Base-by-base conservation (phyloP, 176 grass and related monocot genomes). In the Eleusine indica region DNA sequence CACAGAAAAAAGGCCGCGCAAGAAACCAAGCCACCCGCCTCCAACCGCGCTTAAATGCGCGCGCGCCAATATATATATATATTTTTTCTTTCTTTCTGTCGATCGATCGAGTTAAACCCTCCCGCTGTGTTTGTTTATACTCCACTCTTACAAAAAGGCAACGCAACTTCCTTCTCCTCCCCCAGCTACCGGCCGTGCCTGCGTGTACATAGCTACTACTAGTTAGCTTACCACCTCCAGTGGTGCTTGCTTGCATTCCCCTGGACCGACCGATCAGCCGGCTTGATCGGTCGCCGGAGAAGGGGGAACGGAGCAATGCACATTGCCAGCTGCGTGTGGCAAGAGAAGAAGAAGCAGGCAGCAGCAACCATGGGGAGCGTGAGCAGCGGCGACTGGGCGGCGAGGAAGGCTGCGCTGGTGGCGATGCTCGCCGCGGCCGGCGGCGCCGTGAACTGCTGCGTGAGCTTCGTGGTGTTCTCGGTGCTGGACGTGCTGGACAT, bases 381-480 rank as follows among this genome's bases (percentile, higher is more conserved):
- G 3, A 35, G 41, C 7, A 48, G 43, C 0, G 82, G 44, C 22
- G 58, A 6, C 11, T 5, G 18, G 52, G 52, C 52, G 52, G 48
- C 48, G 48, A 61, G 42, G 51, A 9, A 62, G 42, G 62, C 40
- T 71, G 66, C 65, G 46, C 10, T 63, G 29, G 44, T 7, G 63
- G 43, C 80, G 80, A 5, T 80, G 5, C 54, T 87, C 0, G 79
- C 54, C 1, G 46, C 69, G 47, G 88, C 73, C 0, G 87, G 93
- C 3, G 74, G 85, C 72, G 85, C 74, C 65, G 73, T 98, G 4
- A 98, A 98, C 80, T 86, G 49, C 40, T 76, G 41, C 2, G 83
- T 98, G 17, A 98, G 96, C 85, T 93, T 98, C 60, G 21, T 98
- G 21, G 87, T 98, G n/a, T 98, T 98, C 91, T 98, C 96, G 47